These are phyloP conservation scores for Crucihimalaya himalaica DNA, from an alignment of 345 rosid species.

Conservation along the genomic window DNA sequence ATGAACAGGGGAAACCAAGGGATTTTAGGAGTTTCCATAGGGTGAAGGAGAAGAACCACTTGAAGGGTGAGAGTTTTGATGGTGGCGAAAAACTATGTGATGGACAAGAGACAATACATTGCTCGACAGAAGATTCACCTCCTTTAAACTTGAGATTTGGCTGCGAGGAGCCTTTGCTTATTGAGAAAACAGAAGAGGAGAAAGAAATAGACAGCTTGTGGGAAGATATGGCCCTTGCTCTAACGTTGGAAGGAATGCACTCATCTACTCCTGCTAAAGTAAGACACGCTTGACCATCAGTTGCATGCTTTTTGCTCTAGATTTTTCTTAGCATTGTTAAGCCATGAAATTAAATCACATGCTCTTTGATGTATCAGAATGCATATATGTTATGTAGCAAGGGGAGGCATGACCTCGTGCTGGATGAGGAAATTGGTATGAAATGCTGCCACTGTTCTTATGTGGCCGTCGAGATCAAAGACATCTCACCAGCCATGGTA, in stretches of 20 bases:
- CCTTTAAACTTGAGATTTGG: slow-evolving; percentile 50
- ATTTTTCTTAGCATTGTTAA: not conserved
- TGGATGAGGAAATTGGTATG: slow-evolving; percentile 62
- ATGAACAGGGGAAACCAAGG: slow-evolving; percentile 20
- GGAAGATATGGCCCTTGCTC: slow-evolving; percentile 56
- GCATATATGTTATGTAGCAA: slow-evolving; percentile 39
- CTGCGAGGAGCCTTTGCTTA: slow-evolving; percentile 40
- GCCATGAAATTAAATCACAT: not conserved
- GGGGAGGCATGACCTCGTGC: slow-evolving; percentile 49
- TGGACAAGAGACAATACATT: not conserved
- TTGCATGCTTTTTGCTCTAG: not conserved
- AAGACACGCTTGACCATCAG: slow-evolving; percentile 14
- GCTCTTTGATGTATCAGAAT: slow-evolving; percentile 35
- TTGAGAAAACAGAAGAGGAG: slow-evolving; percentile 53
- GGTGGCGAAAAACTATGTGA: not conserved
- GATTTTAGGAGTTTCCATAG: slow-evolving; percentile 18
- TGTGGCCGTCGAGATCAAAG: slow-evolving; percentile 51
- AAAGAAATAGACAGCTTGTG: slow-evolving; percentile 53
- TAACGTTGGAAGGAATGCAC: slow-evolving; percentile 32
- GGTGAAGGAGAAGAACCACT: slow-evolving; percentile 14
- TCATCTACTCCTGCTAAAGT: slow-evolving; percentile 38
- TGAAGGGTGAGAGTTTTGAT: not conserved
- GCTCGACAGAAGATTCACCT: slow-evolving; percentile 16
- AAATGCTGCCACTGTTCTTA: slow-evolving; percentile 48
- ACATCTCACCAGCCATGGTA: slow-evolving; percentile 52